These are phyloP conservation scores for Alternaria arborescens DNA, from an alignment of 2,329 filamentous ascomycete species.

Conservation along the genomic window DNA sequence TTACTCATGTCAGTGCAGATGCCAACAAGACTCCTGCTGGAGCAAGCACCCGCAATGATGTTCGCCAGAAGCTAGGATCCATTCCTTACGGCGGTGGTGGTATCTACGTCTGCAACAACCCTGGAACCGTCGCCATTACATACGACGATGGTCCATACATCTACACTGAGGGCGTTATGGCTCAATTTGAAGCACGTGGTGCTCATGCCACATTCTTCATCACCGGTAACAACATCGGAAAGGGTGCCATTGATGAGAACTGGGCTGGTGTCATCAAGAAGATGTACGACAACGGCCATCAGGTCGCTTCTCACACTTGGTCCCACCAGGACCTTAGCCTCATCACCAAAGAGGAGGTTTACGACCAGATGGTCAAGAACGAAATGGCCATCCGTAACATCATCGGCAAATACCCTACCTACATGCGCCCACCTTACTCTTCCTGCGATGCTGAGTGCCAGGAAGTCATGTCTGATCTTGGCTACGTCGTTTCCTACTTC, in stretches of 20 bases:
- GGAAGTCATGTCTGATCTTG: slow-evolving; percentile 53
- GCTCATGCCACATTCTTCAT: slow-evolving; percentile 76
- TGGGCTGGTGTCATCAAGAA: slow-evolving; percentile 63
- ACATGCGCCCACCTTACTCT: slow-evolving; percentile 61
- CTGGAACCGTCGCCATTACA: slow-evolving; percentile 70
- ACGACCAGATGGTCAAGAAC: slow-evolving; percentile 61
- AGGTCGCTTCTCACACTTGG: slow-evolving; percentile 69
- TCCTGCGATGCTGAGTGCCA: slow-evolving; percentile 55
- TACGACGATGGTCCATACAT: slow-evolving; percentile 72
- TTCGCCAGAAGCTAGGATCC: slow-evolving; percentile 58
- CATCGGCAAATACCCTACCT: slow-evolving; percentile 63
- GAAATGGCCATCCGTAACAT: slow-evolving; percentile 65
- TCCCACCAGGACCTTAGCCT: slow-evolving; percentile 59
- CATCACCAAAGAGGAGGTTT: slow-evolving; percentile 54
- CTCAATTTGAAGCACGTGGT: slow-evolving; percentile 64
- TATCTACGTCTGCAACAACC: slow-evolving; percentile 62
- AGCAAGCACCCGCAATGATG: slow-evolving; percentile 60
- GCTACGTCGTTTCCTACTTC: slow-evolving; percentile 68
- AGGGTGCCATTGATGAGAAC: slow-evolving; percentile 64
- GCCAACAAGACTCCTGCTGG: slow-evolving; percentile 65
- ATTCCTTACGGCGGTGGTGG: slow-evolving; percentile 65
- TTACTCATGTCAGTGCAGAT: slow-evolving; percentile 56
- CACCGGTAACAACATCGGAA: slow-evolving; percentile 64
- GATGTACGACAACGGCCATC: slow-evolving; percentile 65
- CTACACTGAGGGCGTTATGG: slow-evolving; percentile 68